phyloP scores from a whole-genome alignment of 805 yeast species.

The Saturnispora saitoi region DNA sequence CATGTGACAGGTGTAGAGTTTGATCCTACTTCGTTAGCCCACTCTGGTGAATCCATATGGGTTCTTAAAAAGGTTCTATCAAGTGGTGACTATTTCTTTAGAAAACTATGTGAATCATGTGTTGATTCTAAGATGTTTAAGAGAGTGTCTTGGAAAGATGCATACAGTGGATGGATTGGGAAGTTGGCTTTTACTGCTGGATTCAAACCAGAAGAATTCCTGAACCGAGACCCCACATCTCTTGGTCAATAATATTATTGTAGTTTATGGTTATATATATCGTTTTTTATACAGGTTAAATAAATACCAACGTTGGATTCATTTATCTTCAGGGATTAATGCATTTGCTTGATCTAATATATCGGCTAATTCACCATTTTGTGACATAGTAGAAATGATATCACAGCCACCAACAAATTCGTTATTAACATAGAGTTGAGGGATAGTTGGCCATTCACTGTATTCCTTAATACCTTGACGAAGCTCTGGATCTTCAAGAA shows the following conservation, averaged over 20 bases:
- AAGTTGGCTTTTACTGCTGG: conserved; percentile 3
- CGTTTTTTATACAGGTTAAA: background rate
- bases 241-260: background rate
- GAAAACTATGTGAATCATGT: conserved; percentile 36
- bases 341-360: conserved; percentile 72
- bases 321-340: conserved; percentile 67
- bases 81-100: conserved; percentile 56
- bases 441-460: conserved; percentile 97
- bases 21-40: conserved; percentile 30
- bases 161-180: conserved; percentile 7
- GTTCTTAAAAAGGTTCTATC: conserved; percentile 42
- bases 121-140: conserved; percentile 44
- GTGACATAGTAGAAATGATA: conserved; percentile 85
- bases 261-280: background rate
- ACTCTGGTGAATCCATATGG: conserved; percentile 34
- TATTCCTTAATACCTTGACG: conserved; percentile 94
- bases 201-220: conserved; percentile 1
- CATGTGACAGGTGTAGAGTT: conserved; percentile 64
- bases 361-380: conserved; percentile 81
- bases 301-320: background rate
- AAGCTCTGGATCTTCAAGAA: conserved; percentile 86
- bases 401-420: conserved; percentile 98
- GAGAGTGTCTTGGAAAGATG: conserved; percentile 22
- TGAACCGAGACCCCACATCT: background rate
- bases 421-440: conserved; percentile 82